Evolutionary conservation across 106 monocot genomes (phyloP).

Genomic region (Platanthera guangdongensis): DNA sequence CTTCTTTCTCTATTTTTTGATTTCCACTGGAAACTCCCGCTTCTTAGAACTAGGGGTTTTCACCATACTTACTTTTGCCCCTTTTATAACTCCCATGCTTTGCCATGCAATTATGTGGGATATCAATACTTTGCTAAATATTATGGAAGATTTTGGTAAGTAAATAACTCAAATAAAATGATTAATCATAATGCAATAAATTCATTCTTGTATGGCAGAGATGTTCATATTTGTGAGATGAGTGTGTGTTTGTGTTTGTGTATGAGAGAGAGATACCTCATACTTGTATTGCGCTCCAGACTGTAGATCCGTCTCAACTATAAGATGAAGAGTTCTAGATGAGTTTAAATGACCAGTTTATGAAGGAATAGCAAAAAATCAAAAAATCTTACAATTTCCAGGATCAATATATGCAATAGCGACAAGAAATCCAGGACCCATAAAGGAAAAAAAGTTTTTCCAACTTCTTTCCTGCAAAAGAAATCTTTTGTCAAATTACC

Average conservation of each 20-base stretch:
- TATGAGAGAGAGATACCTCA: slow-evolving; percentile 36
- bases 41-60: not conserved
- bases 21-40: too few species aligned
- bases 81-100: not conserved
- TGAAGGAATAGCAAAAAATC: not conserved
- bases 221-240: not conserved
- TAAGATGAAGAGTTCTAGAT: slow-evolving; percentile 5
- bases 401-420: slow-evolving; percentile 96
- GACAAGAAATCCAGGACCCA: slow-evolving; percentile 92
- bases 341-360: not conserved
- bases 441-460: slow-evolving; percentile 87
- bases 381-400: slow-evolving; percentile 67
- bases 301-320: slow-evolving; percentile 95
- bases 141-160: not conserved
- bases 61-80: not conserved
- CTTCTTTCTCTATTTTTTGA: too few species aligned
- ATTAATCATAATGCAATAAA: not conserved
- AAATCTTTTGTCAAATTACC: not conserved
- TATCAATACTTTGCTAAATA: not conserved
- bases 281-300: slow-evolving; percentile 86
- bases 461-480: slow-evolving; percentile 58
- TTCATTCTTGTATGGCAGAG: not conserved
- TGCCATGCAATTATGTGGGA: not conserved
- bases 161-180: not conserved
- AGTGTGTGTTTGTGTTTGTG: not conserved